phyloP scores from a whole-genome alignment of 495 filamentous ascomycete genomes.

The Hypoxylon lienhwacheense region DNA sequence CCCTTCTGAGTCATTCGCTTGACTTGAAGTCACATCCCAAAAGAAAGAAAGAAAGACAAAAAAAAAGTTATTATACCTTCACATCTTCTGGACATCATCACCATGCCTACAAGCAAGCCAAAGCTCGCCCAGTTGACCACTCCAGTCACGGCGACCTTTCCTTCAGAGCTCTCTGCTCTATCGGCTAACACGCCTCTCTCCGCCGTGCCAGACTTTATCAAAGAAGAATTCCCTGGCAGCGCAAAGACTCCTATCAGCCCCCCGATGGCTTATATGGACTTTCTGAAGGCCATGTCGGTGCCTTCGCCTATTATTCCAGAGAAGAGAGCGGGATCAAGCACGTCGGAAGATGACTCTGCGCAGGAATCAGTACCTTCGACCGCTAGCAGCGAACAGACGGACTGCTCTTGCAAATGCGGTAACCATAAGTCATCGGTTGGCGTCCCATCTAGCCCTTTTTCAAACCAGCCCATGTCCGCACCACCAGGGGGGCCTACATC shows the following conservation, averaged over 20 bases:
- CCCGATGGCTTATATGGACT: slow-evolving; percentile 87
- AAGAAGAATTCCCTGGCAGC: slow-evolving; percentile 41
- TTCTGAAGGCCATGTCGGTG: slow-evolving; percentile 71
- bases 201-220: slow-evolving; percentile 49
- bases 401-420: slow-evolving; percentile 59
- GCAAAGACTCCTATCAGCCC: slow-evolving; percentile 88
- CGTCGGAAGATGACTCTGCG: slow-evolving; percentile 41
- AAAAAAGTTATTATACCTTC: slow-evolving; percentile 13
- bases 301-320: slow-evolving; percentile 62
- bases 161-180: slow-evolving; percentile 67
- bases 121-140: slow-evolving; percentile 74
- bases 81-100: slow-evolving; percentile 39
- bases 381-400: slow-evolving; percentile 52
- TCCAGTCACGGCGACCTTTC: slow-evolving; percentile 74
- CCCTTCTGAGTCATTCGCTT: slow-evolving; percentile 47
- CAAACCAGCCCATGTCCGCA: slow-evolving; percentile 58
- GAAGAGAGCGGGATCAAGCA: slow-evolving; percentile 42
- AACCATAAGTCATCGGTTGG: slow-evolving; percentile 45
- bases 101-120: slow-evolving; percentile 62
- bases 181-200: slow-evolving; percentile 55
- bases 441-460: slow-evolving; percentile 50
- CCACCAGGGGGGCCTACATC: slow-evolving; percentile 52
- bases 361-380: slow-evolving; percentile 57
- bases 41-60: no score
- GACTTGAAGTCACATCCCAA: slow-evolving; percentile 40